phyloP scores from a whole-genome alignment of 129 eudicot species.

The Arctium minus region DNA sequence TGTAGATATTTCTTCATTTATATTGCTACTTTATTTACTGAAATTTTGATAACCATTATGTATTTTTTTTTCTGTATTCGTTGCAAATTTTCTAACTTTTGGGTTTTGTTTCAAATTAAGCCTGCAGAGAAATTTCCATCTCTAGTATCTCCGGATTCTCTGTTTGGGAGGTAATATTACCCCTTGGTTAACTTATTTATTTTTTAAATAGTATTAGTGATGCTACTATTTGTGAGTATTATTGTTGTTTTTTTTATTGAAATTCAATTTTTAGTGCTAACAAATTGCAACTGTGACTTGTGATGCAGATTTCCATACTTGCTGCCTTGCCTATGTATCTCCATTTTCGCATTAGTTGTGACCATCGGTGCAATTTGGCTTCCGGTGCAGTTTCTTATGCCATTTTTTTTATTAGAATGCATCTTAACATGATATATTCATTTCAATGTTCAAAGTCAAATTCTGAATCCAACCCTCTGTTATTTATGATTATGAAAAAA shows the following conservation, averaged over 20 bases:
- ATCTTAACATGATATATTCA: slow-evolving; percentile 8
- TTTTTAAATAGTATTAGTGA: not conserved
- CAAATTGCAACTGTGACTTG: slow-evolving; percentile 5
- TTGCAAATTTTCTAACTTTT: not conserved
- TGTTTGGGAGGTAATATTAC: slow-evolving; percentile 69
- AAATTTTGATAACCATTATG: not conserved
- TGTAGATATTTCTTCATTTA: too few species aligned
- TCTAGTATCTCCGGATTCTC: slow-evolving; percentile 61
- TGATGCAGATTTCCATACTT: slow-evolving; percentile 87
- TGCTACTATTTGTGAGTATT: not conserved
- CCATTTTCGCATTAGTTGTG: slow-evolving; percentile 56
- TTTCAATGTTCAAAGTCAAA: not conserved
- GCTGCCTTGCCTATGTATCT: slow-evolving; percentile 72
- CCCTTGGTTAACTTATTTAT: not conserved
- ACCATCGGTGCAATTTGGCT: slow-evolving; percentile 61
- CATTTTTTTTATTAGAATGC: not conserved
- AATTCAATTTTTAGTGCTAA: not conserved
- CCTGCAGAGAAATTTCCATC: slow-evolving; percentile 93
- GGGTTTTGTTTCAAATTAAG: slow-evolving; percentile 24
- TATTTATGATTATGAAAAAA: not conserved
- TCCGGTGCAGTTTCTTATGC: slow-evolving; percentile 55
- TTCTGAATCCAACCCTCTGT: not conserved
- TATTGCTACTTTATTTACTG: not conserved
- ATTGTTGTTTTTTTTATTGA: not conserved
- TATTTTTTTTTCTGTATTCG: not conserved